phyloP scores from a whole-genome alignment of 805 yeast species.

The Ogataea corticis region DNA sequence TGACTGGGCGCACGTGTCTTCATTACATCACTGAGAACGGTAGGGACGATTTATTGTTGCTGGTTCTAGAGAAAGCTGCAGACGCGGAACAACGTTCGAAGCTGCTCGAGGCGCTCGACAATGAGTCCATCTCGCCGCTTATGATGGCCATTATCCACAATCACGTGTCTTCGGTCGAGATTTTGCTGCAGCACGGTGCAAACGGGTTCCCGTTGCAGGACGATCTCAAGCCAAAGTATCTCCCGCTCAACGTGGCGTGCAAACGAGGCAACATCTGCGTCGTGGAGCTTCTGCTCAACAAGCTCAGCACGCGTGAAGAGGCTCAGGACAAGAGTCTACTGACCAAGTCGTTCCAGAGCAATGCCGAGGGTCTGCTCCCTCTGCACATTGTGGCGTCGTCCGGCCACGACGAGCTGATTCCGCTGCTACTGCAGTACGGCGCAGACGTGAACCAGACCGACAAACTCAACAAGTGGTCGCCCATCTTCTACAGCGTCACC shows the following conservation, averaged over 20 bases:
- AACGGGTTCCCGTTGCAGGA: constrained; percentile 48
- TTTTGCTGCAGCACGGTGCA: constrained; percentile 51
- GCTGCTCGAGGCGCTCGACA: constrained; percentile 56
- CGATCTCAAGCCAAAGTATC: constrained; percentile 59
- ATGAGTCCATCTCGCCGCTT: constrained; percentile 80
- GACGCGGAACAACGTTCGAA: constrained; percentile 28
- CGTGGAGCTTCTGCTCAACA: constrained; percentile 58
- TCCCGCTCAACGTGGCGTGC: constrained; percentile 86
- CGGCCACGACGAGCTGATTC: constrained; percentile 71
- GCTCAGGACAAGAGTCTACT: constrained; percentile 29
- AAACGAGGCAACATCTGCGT: constrained; percentile 75
- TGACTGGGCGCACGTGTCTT: constrained; percentile 76
- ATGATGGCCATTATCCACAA: constrained; percentile 73
- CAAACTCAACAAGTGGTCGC: constrained; percentile 90
- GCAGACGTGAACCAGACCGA: constrained; percentile 78
- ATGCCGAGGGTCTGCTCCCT: constrained; percentile 89
- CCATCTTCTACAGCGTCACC: constrained; percentile 84
- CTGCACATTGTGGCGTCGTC: constrained; percentile 85
- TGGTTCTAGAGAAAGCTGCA: constrained; percentile 36
- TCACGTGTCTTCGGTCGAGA: constrained; percentile 53
- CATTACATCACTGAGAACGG: constrained; percentile 80
- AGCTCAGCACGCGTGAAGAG: constrained; percentile 29
- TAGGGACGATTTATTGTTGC: constrained; percentile 41
- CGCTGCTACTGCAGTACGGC: constrained; percentile 67
- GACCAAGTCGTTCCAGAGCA: constrained; percentile 51